Conservation (phyloP, 495 filamentous ascomycete species). For the Pseudomonodictys pantanalensis region DNA sequence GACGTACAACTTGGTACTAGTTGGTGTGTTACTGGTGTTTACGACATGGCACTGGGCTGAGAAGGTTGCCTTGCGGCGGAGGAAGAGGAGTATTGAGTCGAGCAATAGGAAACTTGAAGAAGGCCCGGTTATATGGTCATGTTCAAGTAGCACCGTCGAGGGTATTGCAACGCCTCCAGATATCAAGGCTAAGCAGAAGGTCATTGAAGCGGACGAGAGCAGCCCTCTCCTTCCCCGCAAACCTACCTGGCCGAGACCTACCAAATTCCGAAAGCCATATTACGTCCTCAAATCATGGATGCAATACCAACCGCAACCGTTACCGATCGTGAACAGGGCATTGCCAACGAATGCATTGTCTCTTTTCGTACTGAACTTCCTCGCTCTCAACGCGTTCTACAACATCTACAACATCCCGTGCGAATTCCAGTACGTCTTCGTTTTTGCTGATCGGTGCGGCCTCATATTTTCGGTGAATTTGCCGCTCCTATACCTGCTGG, state of each 20-base stretch:
- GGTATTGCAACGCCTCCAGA: slow-evolving; percentile 30
- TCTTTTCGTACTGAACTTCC: slow-evolving; percentile 48
- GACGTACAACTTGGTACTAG: slow-evolving; percentile 34
- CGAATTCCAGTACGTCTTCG: slow-evolving; percentile 47
- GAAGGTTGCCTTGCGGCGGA: slow-evolving; percentile 6
- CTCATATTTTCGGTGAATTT: slow-evolving; percentile 57
- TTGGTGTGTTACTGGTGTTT: slow-evolving; percentile 29
- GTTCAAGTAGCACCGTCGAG: slow-evolving; percentile 36
- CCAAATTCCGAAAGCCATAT: background rate
- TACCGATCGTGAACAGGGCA: slow-evolving; percentile 54
- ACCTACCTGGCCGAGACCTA: background rate
- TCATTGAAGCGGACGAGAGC: slow-evolving; percentile 15
- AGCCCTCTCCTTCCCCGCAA: slow-evolving; percentile 23
- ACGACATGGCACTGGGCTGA: slow-evolving; percentile 30
- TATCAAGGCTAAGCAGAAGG: slow-evolving; percentile 7
- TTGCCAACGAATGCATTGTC: slow-evolving; percentile 55
- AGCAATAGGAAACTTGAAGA: background rate
- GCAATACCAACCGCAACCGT: slow-evolving; percentile 53
- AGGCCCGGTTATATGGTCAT: slow-evolving; percentile 25
- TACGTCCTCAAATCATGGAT: slow-evolving; percentile 39
- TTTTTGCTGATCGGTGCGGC: slow-evolving; percentile 55
- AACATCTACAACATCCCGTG: slow-evolving; percentile 50
- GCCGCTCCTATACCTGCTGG: slow-evolving; percentile 58
- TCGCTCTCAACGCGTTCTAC: slow-evolving; percentile 57
- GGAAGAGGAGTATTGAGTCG: slow-evolving; percentile 4